Base-by-base conservation (phyloP, 2,329 filamentous ascomycete species). In the Stachybotrys elegans region DNA sequence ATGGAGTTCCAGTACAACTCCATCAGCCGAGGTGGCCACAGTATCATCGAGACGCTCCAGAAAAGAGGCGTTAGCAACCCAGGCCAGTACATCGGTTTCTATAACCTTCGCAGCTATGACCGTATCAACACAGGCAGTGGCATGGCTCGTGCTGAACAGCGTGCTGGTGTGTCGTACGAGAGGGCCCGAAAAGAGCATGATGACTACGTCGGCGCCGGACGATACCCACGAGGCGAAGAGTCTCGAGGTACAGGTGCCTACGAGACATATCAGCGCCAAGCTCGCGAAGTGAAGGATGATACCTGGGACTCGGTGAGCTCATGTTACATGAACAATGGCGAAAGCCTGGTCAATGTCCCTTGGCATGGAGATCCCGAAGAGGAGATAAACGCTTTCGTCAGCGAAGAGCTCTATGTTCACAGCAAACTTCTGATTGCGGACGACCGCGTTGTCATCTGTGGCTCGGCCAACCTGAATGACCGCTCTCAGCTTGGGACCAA, bases 1-100 rank as follows among this genome's bases (percentile, higher is more conserved):
- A 97, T 98, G 89, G 91, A 97, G 61, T 97, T 95, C 59, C 93
- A 97, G 61, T 98, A 93, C 73, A 95, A 94, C 67, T 95, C 89
- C 0, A 95, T 98, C 52, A 88, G 86, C 58, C 84, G 93, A 36
- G 93, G 93, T 5, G 85, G 94, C 50, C 75, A 97, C 60, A 95
- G 89, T 5, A 97, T 98, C 43, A 93, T 86, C 55, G 89, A 80
- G 31, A 84, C 86, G 58, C 81, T 96, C 45, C 66, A 65, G 35
- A 79, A 78, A 6, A 73, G 86, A 49, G 90, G 87, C 2, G 79
- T 93, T 2, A 83, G 56, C 60, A 29, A 96, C 54, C 89, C 91
- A 0, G 77, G 57, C 0, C 57, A 96, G 47, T 79, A 97, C 65
- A 83, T 98, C 23, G 96, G 94, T 67, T 77, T 95, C 58, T 98